Evolutionary conservation across 2,329 filamentous ascomycete genomes (phyloP), one percentile per base, ranked within the genome.

Genomic region (Cladosporium cucumerinum): DNA sequence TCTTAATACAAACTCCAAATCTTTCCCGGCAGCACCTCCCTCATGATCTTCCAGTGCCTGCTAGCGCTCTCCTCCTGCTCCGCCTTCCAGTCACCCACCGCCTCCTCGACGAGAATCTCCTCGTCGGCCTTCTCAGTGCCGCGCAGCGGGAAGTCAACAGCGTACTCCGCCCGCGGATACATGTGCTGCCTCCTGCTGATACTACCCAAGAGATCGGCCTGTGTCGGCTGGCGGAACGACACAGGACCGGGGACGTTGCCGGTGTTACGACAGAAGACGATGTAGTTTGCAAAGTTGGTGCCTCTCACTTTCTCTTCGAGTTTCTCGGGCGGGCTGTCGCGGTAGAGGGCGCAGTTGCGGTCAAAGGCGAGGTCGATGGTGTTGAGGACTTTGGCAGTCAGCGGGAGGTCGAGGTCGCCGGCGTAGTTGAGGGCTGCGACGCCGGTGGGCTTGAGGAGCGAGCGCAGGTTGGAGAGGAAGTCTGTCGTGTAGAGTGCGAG

Each of bases 371-470:
- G 78, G 67, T 84, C 84, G 76, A 98, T 93, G 34, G 95, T 98
- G 73, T 89, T 87, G 70, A 96, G 86, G 28, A 97, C 86, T 34
- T 94, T 86, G 64, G 85, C 86, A 14, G 94, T 89, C 0, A 92
- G 86, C 3, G 91, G 89, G 28, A 94, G 84, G 18, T 84, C 80
- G 62, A 98, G 85, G 76, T 98, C 93, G 60, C 93, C 95, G 5
- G 95, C 95, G 76, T 97, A 99, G 80, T 98, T 99, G 76, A 99
- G 95, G 6, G 93, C 94, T 72, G 97, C 89, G 16, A 91, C 89
- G 49, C 95, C 95, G 60, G 91, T 85, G 0, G 89, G 86, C 68
- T 87, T 90, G 54, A 99, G 82, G 7, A 98, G 84, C 5, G 83
- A 76, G 69, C 86, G 81, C 1, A 99, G 82, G 5, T 89, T 87